A percentile compares a stretch with the other conserved stretches of the same genome.
phyloP scores from a whole-genome alignment of 2,329 filamentous ascomycete genomes.

The Lojkania enalia region DNA sequence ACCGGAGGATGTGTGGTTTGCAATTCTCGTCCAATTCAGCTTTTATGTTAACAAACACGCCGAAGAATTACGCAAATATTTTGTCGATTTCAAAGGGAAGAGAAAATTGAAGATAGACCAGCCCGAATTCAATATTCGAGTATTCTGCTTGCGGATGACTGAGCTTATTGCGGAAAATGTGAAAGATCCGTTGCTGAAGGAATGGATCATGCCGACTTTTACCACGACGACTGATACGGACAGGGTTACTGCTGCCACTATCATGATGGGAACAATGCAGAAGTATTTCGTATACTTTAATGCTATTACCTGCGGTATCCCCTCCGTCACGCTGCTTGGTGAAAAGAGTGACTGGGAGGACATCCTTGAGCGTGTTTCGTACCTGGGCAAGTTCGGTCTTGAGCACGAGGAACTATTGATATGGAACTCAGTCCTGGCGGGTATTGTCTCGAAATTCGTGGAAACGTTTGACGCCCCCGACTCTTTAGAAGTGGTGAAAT shows the following conservation, averaged over 20 bases:
- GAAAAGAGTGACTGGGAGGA: constrained; percentile 51
- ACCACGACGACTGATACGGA: constrained; percentile 55
- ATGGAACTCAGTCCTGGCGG: constrained; percentile 45
- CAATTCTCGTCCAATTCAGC: constrained; percentile 28
- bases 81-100: constrained; percentile 38
- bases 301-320: constrained; percentile 51
- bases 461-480: constrained; percentile 44
- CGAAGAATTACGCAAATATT: constrained; percentile 26
- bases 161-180: constrained; percentile 48
- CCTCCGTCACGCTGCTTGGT: constrained; percentile 57
- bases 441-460: constrained; percentile 53
- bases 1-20: constrained; percentile 33
- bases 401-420: constrained; percentile 53
- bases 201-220: constrained; percentile 58
- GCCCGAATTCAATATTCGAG: constrained; percentile 30
- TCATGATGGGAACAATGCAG: constrained; percentile 58
- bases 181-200: constrained; percentile 45
- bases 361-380: constrained; percentile 47
- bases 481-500: constrained; percentile 39
- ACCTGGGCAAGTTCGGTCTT: constrained; percentile 49
- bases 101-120: constrained; percentile 17
- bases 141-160: constrained; percentile 44
- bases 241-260: constrained; percentile 47
- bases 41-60: constrained; percentile 31
- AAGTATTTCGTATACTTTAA: constrained; percentile 51